These are phyloP conservation scores for Pichia sp. DNA, from an alignment of 1,139 yeast species.

Conservation along the genomic window DNA sequence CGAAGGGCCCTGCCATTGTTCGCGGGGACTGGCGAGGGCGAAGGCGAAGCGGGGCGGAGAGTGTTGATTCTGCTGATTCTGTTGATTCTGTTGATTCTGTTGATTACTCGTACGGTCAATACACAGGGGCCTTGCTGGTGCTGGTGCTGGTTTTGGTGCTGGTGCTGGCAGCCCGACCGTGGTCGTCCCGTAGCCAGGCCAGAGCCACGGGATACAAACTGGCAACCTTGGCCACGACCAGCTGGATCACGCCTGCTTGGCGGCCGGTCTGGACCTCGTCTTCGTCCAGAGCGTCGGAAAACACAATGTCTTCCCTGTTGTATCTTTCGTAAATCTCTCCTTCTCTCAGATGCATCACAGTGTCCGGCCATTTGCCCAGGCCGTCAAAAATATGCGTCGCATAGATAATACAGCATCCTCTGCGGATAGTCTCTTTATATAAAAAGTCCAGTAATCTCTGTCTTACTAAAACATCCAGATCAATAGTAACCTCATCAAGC, in stretches of 20 bases:
- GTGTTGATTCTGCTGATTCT: too few species aligned
- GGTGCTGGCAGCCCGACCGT: too few species aligned
- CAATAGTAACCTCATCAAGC: slow-evolving; percentile 93
- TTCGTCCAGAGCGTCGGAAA: slow-evolving; percentile 16
- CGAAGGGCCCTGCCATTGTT: too few species aligned
- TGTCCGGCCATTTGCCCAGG: slow-evolving; percentile 80
- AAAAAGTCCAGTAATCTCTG: slow-evolving; percentile 65
- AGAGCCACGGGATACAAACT: slow-evolving; percentile 68
- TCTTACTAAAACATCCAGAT: slow-evolving; percentile 87
- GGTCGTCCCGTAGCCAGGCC: neutral
- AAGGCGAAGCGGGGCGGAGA: too few species aligned
- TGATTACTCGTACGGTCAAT: too few species aligned
- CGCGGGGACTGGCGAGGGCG: too few species aligned
- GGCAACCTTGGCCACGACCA: slow-evolving; percentile 40
- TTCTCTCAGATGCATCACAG: slow-evolving; percentile 69
- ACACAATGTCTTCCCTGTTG: slow-evolving; percentile 31
- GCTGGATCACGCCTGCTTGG: slow-evolving; percentile 7
- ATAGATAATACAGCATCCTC: slow-evolving; percentile 72
- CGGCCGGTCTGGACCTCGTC: neutral
- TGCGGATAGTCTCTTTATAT: slow-evolving; percentile 55
- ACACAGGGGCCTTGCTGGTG: too few species aligned
- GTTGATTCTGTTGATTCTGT: too few species aligned
- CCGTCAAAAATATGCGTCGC: slow-evolving; percentile 98
- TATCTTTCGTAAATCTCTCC: slow-evolving; percentile 43
- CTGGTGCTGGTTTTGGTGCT: too few species aligned